Evolutionary conservation across 2,329 filamentous ascomycete species (phyloP).

Genomic region (Trichoderma sp.): DNA sequence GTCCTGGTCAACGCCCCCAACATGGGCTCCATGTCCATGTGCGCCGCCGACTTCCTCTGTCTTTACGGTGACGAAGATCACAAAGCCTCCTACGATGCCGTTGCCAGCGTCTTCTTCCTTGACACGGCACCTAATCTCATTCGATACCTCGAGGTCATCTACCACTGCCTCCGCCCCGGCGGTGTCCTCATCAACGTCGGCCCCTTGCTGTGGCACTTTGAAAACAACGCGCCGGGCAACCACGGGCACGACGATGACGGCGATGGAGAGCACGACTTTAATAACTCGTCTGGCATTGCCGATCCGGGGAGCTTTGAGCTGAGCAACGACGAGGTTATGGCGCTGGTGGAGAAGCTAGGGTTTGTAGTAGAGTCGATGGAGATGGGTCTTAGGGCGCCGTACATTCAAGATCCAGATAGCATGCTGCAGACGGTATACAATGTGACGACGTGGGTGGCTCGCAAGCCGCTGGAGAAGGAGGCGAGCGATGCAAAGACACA

Average conservation of each 20-base stretch:
- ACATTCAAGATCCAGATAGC: conserved; percentile 79
- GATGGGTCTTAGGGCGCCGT: conserved; percentile 65
- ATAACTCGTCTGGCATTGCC: conserved; percentile 65
- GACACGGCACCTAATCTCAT: conserved; percentile 95
- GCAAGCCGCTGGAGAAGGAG: conserved; percentile 51
- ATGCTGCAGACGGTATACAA: conserved; percentile 83
- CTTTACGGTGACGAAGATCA: conserved; percentile 68
- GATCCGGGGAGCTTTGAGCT: conserved; percentile 90
- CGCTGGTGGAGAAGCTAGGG: conserved; percentile 68
- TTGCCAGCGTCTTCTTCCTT: conserved; percentile 91
- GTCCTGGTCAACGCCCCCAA: conserved; percentile 41
- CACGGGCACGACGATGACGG: conserved; percentile 51
- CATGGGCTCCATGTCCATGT: conserved; percentile 80
- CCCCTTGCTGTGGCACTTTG: conserved; percentile 93
- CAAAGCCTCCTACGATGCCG: conserved; percentile 67
- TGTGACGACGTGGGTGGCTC: conserved; percentile 80
- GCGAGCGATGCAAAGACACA: not conserved
- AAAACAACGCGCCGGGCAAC: conserved; percentile 64
- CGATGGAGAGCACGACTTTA: conserved; percentile 48
- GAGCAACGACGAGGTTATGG: conserved; percentile 80
- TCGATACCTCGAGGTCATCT: conserved; percentile 81
- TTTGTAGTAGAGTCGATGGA: conserved; percentile 69
- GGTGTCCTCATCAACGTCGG: conserved; percentile 88
- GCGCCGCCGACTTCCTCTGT: conserved; percentile 88
- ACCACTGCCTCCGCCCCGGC: conserved; percentile 69